Evolutionary conservation across 306 rosid species (phyloP), one percentile per base, ranked within the genome.

Genomic region (Quercus bicolor): DNA sequence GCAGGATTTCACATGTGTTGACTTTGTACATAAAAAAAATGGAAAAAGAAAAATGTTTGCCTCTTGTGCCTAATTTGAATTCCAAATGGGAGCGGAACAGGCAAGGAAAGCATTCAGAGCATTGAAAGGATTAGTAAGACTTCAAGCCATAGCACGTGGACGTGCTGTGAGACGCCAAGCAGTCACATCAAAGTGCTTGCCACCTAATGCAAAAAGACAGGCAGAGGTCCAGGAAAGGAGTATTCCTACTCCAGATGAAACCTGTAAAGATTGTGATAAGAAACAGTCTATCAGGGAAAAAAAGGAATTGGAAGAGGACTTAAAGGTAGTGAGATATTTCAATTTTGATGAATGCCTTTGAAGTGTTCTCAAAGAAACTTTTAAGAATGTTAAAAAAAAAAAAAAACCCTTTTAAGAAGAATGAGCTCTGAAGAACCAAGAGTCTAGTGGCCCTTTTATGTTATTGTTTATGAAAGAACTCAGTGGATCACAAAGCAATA

Each of bases 61-160:
- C 29, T 34, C 56, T 73, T 10, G 59, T 51, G 31, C 43, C 54
- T 84, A 33, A 70, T 56, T 74, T 75, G 70, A 78, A 75, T 12
- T 74, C 51, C 43, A 29, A 64, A 33, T 78, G 31, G 52, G 51
- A 82, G 78, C 68, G 83, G 37, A 83, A 87, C 81, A 91, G 98
- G 97, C 98, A 34, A 94, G 92, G 84, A 94, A 94, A 86, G 97
- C 98, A 53, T 57, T 92, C 78, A 83, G 87, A 83, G 96, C 96
- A 54, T 80, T 92, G 87, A 92, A 88, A 82, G 98, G 98, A 75
- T 77, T 94, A 28, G 92, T 92, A 69, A 88, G 83, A 83, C 85
- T 94, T 68, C 98, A 94, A 85, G 97, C 98, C 61, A 85, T 92
- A 74, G 83, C 87, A 85, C 94, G 98, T 0, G 98, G 98, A 34